These are phyloP conservation scores for Moringa oleifera DNA, from an alignment of 345 rosid species.

Conservation along the genomic window DNA sequence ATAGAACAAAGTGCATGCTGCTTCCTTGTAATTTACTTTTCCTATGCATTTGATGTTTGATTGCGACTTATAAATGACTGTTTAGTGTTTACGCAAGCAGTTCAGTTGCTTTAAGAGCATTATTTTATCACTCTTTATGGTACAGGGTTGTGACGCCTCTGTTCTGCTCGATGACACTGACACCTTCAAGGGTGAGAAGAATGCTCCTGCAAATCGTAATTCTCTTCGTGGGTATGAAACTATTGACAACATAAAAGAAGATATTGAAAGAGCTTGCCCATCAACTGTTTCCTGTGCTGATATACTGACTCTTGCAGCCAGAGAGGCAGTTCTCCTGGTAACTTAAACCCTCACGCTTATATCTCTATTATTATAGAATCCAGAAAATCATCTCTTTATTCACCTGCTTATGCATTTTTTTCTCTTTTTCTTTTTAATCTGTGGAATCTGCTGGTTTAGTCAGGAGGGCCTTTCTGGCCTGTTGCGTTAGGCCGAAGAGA, in stretches of 20 bases:
- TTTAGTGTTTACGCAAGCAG: too few species aligned
- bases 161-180: conserved; percentile 65
- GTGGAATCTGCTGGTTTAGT: conserved; percentile 23
- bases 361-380: not conserved
- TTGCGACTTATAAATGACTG: too few species aligned
- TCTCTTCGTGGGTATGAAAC: conserved; percentile 75
- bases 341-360: conserved; percentile 1
- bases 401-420: not conserved
- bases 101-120: not conserved
- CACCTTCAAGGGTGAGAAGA: conserved; percentile 63
- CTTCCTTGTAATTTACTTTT: too few species aligned
- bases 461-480: conserved; percentile 72
- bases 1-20: too few species aligned
- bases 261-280: conserved; percentile 65
- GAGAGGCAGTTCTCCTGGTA: conserved; percentile 68
- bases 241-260: conserved; percentile 62
- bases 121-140: not conserved
- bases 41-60: too few species aligned
- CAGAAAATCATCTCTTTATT: not conserved
- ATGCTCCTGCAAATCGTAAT: conserved; percentile 57
- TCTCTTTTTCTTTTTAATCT: not conserved
- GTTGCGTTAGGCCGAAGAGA: conserved; percentile 65
- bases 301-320: conserved; percentile 73
- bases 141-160: conserved; percentile 77
- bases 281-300: conserved; percentile 69